Base-by-base conservation (phyloP, 306 rosid species). In the Inga oerstediana region DNA sequence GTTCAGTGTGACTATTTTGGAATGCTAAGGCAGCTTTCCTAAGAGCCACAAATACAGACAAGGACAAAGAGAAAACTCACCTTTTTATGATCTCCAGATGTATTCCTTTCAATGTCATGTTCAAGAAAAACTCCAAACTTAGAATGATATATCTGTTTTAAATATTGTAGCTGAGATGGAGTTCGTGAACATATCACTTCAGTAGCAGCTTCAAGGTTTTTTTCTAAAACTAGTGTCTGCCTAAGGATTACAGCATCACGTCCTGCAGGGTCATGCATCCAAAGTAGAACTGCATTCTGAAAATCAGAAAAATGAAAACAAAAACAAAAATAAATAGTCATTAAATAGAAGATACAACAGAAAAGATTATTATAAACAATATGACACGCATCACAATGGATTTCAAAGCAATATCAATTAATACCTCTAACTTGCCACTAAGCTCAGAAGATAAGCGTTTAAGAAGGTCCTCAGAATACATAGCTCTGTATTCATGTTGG, bases 121-220 rank as follows among this genome's bases (percentile, higher is more conserved):
- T 89, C 98, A 32, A 90, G 80, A 68, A 41, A 77, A 76, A 51
- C 74, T 27, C 90, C 90, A 65, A 82, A 94, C 59, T 66, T 89
- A 1, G 92, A 7, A 70, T 85, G 86, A 82, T 93, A 93, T 35
- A 87, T 59, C 82, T 91, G 98, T 67, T 83, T 93, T 73, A 94
- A 86, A 75, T 87, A 88, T 24, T 93, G 97, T 3, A 94, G 85
- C 86, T 93, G 97, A 44, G 97, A 82, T 27, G 97, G 85, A 19
- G 89, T 89, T 14, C 95, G 91, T 24, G 97, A 94, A 76, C 98
- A 94, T 82, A 94, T 85, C 2, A 93, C 89, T 89, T 94, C 97
- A 68, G 93, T 90, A 16, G 97, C 90, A 80, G 91, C 91, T 86
- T 84, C 88, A 65, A 91, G 88, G 78, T 83, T 84, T 27, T 43